Evolutionary conservation across 2,329 filamentous ascomycete species (phyloP).

Genomic region (Bipolaris sorokiniana): DNA sequence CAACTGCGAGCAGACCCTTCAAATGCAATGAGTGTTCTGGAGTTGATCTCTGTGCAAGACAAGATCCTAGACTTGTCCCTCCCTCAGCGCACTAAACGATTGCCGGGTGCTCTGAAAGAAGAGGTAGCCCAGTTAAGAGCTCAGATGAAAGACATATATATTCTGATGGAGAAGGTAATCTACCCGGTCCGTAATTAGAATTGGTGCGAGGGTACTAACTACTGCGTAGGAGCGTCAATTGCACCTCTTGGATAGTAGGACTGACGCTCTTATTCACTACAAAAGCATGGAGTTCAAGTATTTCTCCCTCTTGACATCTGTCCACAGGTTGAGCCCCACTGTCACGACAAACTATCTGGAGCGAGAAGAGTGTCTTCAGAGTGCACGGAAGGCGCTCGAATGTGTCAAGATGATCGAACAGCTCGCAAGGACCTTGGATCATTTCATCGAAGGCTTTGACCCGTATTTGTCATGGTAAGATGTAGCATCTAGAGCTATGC

Average conservation of each 20-base stretch:
- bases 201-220: conserved; percentile 6
- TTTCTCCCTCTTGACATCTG: conserved; percentile 40
- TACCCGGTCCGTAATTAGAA: too few species aligned
- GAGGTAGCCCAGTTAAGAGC: conserved; percentile 30
- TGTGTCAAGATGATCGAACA: conserved; percentile 36
- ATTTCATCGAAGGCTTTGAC: conserved; percentile 41
- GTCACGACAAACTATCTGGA: conserved; percentile 37
- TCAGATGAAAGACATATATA: conserved; percentile 33
- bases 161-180: conserved; percentile 32
- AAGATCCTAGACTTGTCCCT: conserved; percentile 37
- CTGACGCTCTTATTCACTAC: conserved; percentile 39
- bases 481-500: background rate
- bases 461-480: conserved; percentile 40
- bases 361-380: conserved; percentile 40
- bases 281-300: conserved; percentile 44
- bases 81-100: conserved; percentile 18
- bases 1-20: conserved; percentile 31
- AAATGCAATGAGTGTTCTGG: conserved; percentile 36
- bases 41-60: conserved; percentile 39
- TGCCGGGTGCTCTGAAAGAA: conserved; percentile 20
- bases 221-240: conserved; percentile 25
- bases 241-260: conserved; percentile 25
- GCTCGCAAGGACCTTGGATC: conserved; percentile 30
- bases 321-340: conserved; percentile 40
- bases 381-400: conserved; percentile 41